Conservation (phyloP, 371 early-diverging fungal species). For the Mortierella sp. region DNA sequence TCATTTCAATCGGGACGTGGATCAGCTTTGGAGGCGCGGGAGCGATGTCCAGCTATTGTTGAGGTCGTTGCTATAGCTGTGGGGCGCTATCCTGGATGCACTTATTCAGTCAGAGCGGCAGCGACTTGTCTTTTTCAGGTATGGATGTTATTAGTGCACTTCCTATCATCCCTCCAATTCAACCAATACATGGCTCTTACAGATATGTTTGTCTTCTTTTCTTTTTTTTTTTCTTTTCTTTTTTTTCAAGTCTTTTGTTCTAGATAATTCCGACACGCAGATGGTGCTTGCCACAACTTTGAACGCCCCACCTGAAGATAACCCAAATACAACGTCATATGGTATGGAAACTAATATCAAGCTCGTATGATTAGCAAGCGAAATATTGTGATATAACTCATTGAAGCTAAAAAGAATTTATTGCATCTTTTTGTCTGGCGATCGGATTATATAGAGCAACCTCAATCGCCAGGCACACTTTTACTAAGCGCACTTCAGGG, state of each 20-base stretch:
- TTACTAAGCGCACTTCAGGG: constrained; percentile 82
- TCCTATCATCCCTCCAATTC: background rate
- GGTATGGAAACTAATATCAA: constrained; percentile 37
- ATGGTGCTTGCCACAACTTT: constrained; percentile 88
- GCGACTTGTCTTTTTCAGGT: constrained; percentile 81
- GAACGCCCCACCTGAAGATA: constrained; percentile 82
- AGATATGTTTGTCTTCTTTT: background rate
- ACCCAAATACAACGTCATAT: constrained; percentile 56
- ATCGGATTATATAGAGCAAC: constrained; percentile 59
- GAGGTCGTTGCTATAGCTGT: constrained; percentile 74
- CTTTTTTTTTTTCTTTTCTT: constrained; percentile 60
- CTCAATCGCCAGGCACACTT: constrained; percentile 90
- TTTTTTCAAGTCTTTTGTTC: constrained; percentile 68
- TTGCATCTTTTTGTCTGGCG: background rate
- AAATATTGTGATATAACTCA: background rate
- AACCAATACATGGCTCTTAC: background rate
- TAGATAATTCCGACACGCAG: constrained; percentile 88
- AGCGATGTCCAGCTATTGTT: constrained; percentile 69
- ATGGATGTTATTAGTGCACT: background rate
- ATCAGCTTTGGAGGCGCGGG: constrained; percentile 44
- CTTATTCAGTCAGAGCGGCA: constrained; percentile 78
- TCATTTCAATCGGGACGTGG: constrained; percentile 56
- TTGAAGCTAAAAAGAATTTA: background rate
- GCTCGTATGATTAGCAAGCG: background rate
- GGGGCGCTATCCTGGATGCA: constrained; percentile 60